Evolutionary conservation across 495 filamentous ascomycete genomes (phyloP), one percentile per base, ranked within the genome.

Genomic region (Bryoglossum gracile): DNA sequence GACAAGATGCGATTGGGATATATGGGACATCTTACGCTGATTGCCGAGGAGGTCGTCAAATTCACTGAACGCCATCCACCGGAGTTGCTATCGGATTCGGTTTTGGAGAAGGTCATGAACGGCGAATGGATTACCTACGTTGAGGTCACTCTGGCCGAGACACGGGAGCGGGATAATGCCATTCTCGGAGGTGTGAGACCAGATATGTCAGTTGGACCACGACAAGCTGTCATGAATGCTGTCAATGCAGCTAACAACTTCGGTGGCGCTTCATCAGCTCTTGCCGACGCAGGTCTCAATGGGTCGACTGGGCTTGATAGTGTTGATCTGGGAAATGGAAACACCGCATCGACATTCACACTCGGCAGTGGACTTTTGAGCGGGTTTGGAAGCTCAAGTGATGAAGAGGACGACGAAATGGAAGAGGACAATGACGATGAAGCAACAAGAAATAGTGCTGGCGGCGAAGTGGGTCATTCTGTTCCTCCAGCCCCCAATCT

Each of bases 11-110:
- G 92, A 19, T 81, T 97, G 59, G 92, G 92, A 13, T 99, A 95
- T 66, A 99, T 99, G 92, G 92, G 92, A 1, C 92, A 99, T 63
- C 71, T 99, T 33, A 99, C 92, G 0, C 77, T 99, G 11, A 95
- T 99, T 48, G 94, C 92, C 11, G 92, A 99, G 63, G 92, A 99
- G 62, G 94, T 99, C 14, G 92, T 96, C 53, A 97, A 97, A 66
- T 99, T 97, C 63, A 91, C 88, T 30, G 91, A 97, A 65, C 82
- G 94, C 17, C 87, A 95, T 64, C 83, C 90, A 16, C 84, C 89
- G 2, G 91, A 96, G 63, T 65, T 91, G 37, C 75, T 97, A 4
- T 89, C 86, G 16, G 84, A 85, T 42, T 73, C 75, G 9, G 91
- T 99, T 3, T 69, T 95, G 58, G 86, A 96, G 46, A 87, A 84